Evolutionary conservation across 2,329 filamentous ascomycete species (phyloP), one percentile per base, ranked within the genome.

Genomic region (Colletotrichum abscissum): DNA sequence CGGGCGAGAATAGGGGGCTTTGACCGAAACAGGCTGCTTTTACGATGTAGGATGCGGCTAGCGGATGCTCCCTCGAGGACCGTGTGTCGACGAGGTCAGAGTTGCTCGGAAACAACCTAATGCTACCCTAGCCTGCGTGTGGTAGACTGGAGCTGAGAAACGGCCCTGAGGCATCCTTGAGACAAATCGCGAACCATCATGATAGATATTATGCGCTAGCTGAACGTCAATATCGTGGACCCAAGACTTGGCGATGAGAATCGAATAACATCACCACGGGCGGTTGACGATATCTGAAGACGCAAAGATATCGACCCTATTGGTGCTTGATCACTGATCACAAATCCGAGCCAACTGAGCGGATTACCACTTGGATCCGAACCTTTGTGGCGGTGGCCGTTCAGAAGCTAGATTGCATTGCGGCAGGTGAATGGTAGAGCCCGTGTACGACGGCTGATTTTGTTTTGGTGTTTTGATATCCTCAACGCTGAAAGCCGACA

Each of bases 11-110:
- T 28, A 56, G 22, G 52, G 52, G 49, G 49, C 49, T 56, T 38
- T 55, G 63, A 42, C 63, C 19, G 35, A n/a, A 60, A 42, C 16
- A 55, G 42, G 35, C 46, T 8, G n/a, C 42, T 33, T 26, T 46
- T 24, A 38, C 35, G 24, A 46, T 55, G 42, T 55, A 46, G 69
- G 49, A 56, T 66, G 24, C 33, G 30, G 56, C 56, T 60, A 57
- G 57, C 35, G 57, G 28, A 22, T 56, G 64, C 58, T 69, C 54
- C 19, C 19, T 19, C 46, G 33, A 63, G 66, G 69, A 30, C 52
- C 65, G 58, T 72, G 58, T 57, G 49, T 33, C 22, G 58, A 49
- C 16, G 42, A 59, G 69, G 52, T 35, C 65, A 38, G 63, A 69
- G 69, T n/a, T 8, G 22, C 33, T 46, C 14, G 6, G n/a, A 26